phyloP scores from a whole-genome alignment of 805 yeast species.

The Zygosaccharomyces bisporus region DNA sequence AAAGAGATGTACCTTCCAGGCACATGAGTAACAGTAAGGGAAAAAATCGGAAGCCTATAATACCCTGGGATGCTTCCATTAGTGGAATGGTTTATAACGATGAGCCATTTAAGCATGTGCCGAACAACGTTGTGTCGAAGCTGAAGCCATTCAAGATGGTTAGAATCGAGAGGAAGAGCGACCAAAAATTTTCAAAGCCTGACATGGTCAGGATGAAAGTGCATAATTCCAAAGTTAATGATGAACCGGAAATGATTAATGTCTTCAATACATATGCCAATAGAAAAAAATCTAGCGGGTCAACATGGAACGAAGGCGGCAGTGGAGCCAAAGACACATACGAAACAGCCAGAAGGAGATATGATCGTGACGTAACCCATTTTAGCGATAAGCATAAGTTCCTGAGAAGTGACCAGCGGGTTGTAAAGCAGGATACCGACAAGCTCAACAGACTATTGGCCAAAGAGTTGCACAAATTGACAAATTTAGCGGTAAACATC shows the following conservation, averaged over 20 bases:
- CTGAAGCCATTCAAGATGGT: slow-evolving; percentile 39
- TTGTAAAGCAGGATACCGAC: slow-evolving; percentile 22
- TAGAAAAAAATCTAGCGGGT: slow-evolving; percentile 7
- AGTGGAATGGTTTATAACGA: slow-evolving; percentile 38
- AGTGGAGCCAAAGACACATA: not conserved
- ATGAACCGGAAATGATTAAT: slow-evolving; percentile 29
- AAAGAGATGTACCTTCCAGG: slow-evolving; percentile 14
- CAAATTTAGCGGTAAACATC: slow-evolving; percentile 23
- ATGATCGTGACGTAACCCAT: slow-evolving; percentile 18
- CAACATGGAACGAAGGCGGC: slow-evolving; percentile 1
- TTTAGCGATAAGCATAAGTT: slow-evolving; percentile 26
- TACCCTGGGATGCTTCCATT: slow-evolving; percentile 41
- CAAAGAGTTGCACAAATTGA: slow-evolving; percentile 25
- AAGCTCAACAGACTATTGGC: slow-evolving; percentile 22
- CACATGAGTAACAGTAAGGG: slow-evolving; percentile 9
- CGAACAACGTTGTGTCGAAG: slow-evolving; percentile 36
- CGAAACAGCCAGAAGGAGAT: slow-evolving; percentile 12
- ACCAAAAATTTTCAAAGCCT: slow-evolving; percentile 71
- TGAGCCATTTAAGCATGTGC: slow-evolving; percentile 36
- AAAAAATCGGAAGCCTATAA: slow-evolving; percentile 26
- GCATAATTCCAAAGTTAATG: slow-evolving; percentile 34
- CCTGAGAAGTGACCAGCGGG: slow-evolving; percentile 27
- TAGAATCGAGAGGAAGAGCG: slow-evolving; percentile 75
- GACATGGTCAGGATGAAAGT: slow-evolving; percentile 45
- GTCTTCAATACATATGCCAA: slow-evolving; percentile 17